A percentile compares a stretch with the other conserved stretches of the same genome.
phyloP scores from a whole-genome alignment of 805 yeast genomes.

The Saturnispora besseyi region DNA sequence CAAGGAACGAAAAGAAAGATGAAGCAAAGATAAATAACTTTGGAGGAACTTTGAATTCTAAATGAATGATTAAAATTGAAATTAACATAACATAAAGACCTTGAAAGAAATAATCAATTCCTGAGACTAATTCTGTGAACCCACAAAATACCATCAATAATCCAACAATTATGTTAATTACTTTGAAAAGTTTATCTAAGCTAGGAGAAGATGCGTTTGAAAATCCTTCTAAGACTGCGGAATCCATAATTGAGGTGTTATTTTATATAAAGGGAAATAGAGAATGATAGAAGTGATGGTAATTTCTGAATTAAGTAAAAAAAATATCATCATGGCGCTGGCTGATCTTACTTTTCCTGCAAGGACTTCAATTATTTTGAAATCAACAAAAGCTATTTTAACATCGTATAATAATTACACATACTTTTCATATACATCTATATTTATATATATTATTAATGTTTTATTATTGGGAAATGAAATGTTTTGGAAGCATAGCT shows the following conservation, averaged over 20 bases:
- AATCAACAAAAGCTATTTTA: too few species aligned
- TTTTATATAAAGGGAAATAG: not conserved
- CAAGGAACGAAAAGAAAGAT: slow-evolving; percentile 61
- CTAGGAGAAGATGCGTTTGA: not conserved
- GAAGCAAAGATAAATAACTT: slow-evolving; percentile 59
- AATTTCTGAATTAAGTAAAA: not conserved
- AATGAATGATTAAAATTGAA: slow-evolving; percentile 44
- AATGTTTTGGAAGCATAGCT: too few species aligned
- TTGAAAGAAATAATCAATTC: slow-evolving; percentile 38
- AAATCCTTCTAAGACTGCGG: slow-evolving; percentile 35
- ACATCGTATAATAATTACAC: too few species aligned
- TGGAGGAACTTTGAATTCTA: slow-evolving; percentile 43
- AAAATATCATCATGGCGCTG: too few species aligned
- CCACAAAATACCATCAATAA: slow-evolving; percentile 41
- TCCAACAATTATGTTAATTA: slow-evolving; percentile 48
- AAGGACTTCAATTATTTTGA: too few species aligned
- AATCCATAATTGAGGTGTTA: slow-evolving; percentile 18
- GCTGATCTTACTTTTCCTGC: too few species aligned
- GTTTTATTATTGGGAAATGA: too few species aligned
- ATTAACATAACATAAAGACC: slow-evolving; percentile 50
- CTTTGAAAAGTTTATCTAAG: slow-evolving; percentile 33
- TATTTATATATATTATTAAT: not conserved
- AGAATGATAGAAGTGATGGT: too few species aligned
- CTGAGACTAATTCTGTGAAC: slow-evolving; percentile 37
- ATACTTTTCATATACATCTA: too few species aligned